Base-by-base conservation (phyloP, 306 rosid genomes). In the Acacia melanoxylon region DNA sequence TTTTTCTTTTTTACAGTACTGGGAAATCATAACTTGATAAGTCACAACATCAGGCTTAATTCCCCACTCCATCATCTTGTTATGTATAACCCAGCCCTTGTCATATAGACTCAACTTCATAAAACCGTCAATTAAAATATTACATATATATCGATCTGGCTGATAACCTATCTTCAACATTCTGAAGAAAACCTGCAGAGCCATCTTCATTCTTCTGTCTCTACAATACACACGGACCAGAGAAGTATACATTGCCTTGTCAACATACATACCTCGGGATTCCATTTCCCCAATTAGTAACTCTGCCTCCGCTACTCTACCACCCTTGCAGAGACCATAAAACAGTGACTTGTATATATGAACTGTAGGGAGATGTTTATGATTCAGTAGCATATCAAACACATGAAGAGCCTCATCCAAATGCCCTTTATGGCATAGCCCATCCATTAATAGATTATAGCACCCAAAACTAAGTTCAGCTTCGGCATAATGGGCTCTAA, bases 221-320 rank as follows among this genome's bases (percentile, higher is more conserved):
- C 74, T 85, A 66, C 88, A 80, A 82, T 87, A 87, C 78, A 58
- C 74, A 73, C 71, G 44, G 68, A 87, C 79, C 49, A 87, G 76
- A 87, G 83, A 82, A 66, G 88, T 87, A 81, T 87, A 87, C 90
- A 87, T 85, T 22, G 27, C 68, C 74, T 78, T 80, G 67, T 87
- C 90, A 37, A 86, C 48, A 80, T 85, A 80, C 46, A 85, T 24
- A 44, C 86, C 86, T 49, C 9, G 78, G 49, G 84, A 82, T 86
- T 85, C 86, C 88, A 87, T 87, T 77, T 87, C 88, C 51, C 63
- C 61, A 44, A 73, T 76, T 42, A 87, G 31, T 40, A 79, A 68
- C 83, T 83, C 87, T n/a, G 87, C 90, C 83, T 87, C 88, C 74
- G 80, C 68, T 10, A 83, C 71, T 72, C 77, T 75, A n/a, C 80